phyloP scores from a whole-genome alignment of 495 filamentous ascomycete genomes.

The Hapsidospora chrysogenum region DNA sequence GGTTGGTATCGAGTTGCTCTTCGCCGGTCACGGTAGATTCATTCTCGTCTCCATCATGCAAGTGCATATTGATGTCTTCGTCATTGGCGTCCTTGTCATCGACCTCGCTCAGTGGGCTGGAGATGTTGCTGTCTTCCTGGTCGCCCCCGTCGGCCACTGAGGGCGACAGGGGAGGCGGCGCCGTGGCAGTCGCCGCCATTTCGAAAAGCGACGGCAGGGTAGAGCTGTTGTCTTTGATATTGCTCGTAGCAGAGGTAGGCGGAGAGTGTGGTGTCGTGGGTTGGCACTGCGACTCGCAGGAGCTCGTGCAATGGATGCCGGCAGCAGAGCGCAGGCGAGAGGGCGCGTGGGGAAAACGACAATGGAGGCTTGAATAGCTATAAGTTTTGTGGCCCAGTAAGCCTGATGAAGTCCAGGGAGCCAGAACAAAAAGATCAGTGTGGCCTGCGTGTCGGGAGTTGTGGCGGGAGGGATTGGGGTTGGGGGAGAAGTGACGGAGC shows the following conservation, averaged over 20 bases:
- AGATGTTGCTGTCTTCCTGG: conserved; percentile 21
- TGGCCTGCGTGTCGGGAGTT: too few relatives aligned
- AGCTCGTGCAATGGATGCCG: too few relatives aligned
- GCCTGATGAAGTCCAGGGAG: neutral
- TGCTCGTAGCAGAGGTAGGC: too few relatives aligned
- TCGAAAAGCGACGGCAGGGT: too few relatives aligned
- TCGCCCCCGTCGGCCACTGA: conserved; percentile 7
- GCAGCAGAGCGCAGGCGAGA: neutral
- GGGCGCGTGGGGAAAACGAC: neutral
- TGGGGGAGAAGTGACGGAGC: neutral
- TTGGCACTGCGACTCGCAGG: neutral
- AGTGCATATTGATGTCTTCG: conserved; percentile 25
- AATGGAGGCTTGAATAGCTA: neutral
- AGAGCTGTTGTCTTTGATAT: too few relatives aligned
- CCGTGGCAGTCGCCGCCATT: conserved; percentile 6
- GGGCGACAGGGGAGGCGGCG: conserved; percentile 2
- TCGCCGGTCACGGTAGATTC: too few relatives aligned
- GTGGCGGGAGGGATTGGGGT: neutral
- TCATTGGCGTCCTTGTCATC: conserved; percentile 48
- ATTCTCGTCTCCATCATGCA: conserved; percentile 18
- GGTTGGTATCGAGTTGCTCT: conserved; percentile 22
- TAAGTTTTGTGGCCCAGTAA: neutral
- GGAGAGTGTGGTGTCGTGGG: neutral
- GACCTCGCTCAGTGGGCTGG: conserved; percentile 77
- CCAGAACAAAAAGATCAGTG: too few relatives aligned